Percentiles rank a stretch among this genome's conserved stretches.
These are phyloP conservation scores for Aspergillus bridgeri DNA, from an alignment of 495 filamentous ascomycete species.

Conservation along the genomic window DNA sequence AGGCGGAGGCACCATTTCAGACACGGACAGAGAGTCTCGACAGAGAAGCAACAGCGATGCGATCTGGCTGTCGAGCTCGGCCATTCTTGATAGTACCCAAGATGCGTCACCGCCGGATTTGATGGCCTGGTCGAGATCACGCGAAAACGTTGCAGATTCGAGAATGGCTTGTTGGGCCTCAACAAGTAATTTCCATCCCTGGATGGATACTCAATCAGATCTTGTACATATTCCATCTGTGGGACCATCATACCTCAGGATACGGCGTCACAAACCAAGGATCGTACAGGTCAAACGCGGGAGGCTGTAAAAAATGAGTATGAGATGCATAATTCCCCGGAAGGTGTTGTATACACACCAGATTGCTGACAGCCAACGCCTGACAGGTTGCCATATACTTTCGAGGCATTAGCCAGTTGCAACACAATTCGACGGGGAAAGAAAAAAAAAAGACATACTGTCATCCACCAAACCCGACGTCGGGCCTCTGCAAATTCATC, in stretches of 20 bases:
- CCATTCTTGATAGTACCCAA: constrained; percentile 38
- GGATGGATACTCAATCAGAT: constrained; percentile 17
- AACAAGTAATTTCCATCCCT: constrained; percentile 44
- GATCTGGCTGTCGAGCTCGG: constrained; percentile 34
- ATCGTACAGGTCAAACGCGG: constrained; percentile 40
- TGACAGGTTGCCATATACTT: constrained; percentile 37
- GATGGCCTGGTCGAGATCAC: constrained; percentile 30
- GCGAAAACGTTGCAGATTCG: constrained; percentile 42
- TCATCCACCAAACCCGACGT: constrained; percentile 51
- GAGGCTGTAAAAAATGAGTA: constrained; percentile 24
- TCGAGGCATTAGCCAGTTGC: background rate
- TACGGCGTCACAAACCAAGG: constrained; percentile 45
- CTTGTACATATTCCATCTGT: background rate
- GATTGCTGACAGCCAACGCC: constrained; percentile 44
- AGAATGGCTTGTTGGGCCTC: constrained; percentile 45
- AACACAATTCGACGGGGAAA: background rate
- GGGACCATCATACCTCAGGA: constrained; percentile 29
- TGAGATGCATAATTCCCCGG: constrained; percentile 7
- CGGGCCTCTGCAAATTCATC: constrained; percentile 41
- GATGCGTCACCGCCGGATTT: constrained; percentile 12
- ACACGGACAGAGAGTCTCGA: constrained; percentile 4
- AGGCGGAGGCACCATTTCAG: constrained; percentile 4
- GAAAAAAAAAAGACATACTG: constrained; percentile 21
- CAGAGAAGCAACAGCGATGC: constrained; percentile 11
- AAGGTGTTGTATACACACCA: constrained; percentile 27